These are phyloP conservation scores for Puccinia novopanici DNA, from an alignment of 1,284 basidiomycete species.

Conservation along the genomic window DNA sequence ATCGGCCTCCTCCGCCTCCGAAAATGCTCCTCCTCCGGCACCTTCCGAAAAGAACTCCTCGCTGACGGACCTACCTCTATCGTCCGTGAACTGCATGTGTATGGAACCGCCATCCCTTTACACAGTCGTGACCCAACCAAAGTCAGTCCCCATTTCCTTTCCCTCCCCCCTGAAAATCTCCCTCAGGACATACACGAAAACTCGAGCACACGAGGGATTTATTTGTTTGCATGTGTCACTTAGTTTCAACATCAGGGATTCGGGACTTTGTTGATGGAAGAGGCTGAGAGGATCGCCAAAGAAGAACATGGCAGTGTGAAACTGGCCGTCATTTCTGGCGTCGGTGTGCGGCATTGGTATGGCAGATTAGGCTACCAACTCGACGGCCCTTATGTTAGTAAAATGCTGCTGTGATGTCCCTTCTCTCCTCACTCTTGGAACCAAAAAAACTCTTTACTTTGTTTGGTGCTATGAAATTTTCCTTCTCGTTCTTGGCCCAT, in stretches of 20 bases:
- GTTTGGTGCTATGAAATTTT: too few relatives aligned
- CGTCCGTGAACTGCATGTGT: constrained; percentile 96
- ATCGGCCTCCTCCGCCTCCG: constrained; percentile 88
- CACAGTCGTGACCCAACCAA: constrained; percentile 96
- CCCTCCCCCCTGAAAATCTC: neutral
- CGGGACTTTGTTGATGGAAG: constrained; percentile 96
- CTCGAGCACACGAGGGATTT: too few relatives aligned
- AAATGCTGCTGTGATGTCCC: constrained; percentile 61
- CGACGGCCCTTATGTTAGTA: constrained; percentile 97
- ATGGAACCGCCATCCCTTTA: constrained; percentile 95
- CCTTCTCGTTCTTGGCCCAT: too few relatives aligned
- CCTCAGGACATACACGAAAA: too few relatives aligned
- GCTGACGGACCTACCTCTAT: constrained; percentile 82
- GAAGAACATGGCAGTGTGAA: constrained; percentile 95
- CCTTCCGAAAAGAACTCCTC: constrained; percentile 89
- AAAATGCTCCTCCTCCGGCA: constrained; percentile 87
- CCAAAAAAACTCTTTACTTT: too few relatives aligned
- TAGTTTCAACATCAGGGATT: constrained; percentile 71
- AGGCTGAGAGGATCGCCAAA: constrained; percentile 95
- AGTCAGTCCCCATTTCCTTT: constrained; percentile 39
- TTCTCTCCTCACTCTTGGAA: too few relatives aligned
- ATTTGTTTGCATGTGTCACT: constrained; percentile 34
- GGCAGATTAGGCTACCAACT: constrained; percentile 81
- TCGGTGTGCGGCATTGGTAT: constrained; percentile 57
- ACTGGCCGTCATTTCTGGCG: constrained; percentile 91